Evolutionary conservation across 495 filamentous ascomycete species (phyloP), one percentile per base, ranked within the genome.

Genomic region (Penicillium roqueforti): DNA sequence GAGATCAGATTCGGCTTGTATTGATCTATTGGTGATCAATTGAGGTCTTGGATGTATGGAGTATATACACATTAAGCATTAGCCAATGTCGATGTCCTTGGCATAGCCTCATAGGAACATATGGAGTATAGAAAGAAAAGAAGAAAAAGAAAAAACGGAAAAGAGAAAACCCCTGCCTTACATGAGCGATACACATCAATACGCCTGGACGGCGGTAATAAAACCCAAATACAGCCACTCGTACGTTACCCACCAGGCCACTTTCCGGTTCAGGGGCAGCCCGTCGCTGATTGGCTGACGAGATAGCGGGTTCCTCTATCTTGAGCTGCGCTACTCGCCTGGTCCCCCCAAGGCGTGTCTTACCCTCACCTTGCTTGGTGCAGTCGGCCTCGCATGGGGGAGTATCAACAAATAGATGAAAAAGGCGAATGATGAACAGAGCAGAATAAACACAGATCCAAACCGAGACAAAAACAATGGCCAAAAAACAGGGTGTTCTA

Each of bases 321-420:
- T n/a, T 72, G 68, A 62, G n/a, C n/a, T n/a, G n/a, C 68, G 49
- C 66, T 65, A 65, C 48, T 3, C 9, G 22, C 28, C 10, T 28
- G 5, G 13, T 31, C 28, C 28, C 28, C 11, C 6, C 22, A 23
- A 23, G 22, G 4, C 31, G 37, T 26, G 55, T 57, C 53, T 62
- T 44, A 48, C 38, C 13, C 40, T 49, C 26, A 7, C 58, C 58
- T 60, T 60, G 49, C 58, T 39, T 53, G 41, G 6, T 59, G 47
- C 57, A 56, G 41, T 13, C 20, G n/a, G 28, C 10, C 28, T 28
- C n/a, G n/a, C n/a, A n/a, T 23, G 22, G 22, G 1, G 18, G 28
- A 52, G 34, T 53, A 16, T 34, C 32, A 38, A 43, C 31, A 19
- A 46, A 28, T 25, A 20, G 34, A 42, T 26, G 36, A 34, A n/a